phyloP scores from a whole-genome alignment of 371 early-diverging fungal species.

The Thermomucor indicae-seudaticae region DNA sequence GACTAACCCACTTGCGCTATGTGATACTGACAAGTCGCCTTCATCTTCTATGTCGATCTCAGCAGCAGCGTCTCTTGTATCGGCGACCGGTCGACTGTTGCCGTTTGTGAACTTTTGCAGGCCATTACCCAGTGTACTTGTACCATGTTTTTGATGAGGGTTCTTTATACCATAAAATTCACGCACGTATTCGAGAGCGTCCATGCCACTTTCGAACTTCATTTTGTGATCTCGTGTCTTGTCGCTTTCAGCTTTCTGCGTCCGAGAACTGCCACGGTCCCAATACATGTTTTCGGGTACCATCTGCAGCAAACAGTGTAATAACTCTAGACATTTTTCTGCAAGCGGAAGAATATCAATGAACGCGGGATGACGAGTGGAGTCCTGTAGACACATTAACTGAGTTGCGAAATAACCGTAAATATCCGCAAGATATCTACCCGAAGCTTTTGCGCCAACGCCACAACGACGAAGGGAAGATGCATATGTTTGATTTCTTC shows the following conservation, averaged over 20 bases:
- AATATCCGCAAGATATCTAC: constrained; percentile 13
- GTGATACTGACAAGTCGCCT: constrained; percentile 26
- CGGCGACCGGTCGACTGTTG: not conserved
- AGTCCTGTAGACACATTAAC: constrained; percentile 5
- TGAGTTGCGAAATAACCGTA: not conserved
- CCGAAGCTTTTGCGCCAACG: constrained; percentile 54
- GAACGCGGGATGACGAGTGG: constrained; percentile 17
- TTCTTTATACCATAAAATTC: constrained; percentile 29
- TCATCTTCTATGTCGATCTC: constrained; percentile 21
- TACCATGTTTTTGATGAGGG: not conserved
- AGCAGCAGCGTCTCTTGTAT: not conserved
- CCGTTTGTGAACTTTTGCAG: constrained; percentile 2
- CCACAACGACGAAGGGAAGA: constrained; percentile 67
- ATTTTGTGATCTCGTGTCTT: not conserved
- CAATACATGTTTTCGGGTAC: constrained; percentile 28
- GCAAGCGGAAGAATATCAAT: constrained; percentile 30
- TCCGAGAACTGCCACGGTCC: constrained; percentile 26
- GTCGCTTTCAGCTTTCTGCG: constrained; percentile 1
- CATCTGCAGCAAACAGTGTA: constrained; percentile 19
- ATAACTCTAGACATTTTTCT: constrained; percentile 22
- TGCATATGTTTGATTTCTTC: constrained; percentile 80
- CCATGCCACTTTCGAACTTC: constrained; percentile 22
- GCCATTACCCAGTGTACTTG: not conserved
- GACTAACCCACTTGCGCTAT: not conserved
- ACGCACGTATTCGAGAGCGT: constrained; percentile 32